phyloP scores from a whole-genome alignment of 2,329 filamentous ascomycete species.

The Sporothrix inflata region DNA sequence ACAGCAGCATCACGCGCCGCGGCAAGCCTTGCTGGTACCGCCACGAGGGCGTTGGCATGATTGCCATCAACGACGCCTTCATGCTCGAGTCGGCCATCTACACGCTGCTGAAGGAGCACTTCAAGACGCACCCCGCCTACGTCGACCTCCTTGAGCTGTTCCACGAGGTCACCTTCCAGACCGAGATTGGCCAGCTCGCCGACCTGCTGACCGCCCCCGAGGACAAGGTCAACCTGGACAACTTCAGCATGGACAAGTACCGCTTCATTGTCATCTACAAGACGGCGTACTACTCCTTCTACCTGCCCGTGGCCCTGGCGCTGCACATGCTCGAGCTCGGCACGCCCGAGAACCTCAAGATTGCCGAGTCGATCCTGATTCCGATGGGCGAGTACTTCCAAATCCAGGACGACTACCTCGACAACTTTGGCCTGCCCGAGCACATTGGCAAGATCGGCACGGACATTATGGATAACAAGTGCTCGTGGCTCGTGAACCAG shows the following conservation, averaged over 20 bases:
- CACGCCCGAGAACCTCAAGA: conserved; percentile 84
- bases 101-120: conserved; percentile 88
- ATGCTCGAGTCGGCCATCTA: conserved; percentile 93
- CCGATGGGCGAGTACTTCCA: conserved; percentile 99
- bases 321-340: conserved; percentile 84
- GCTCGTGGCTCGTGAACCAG: conserved; percentile 97
- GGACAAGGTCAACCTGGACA: conserved; percentile 87
- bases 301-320: conserved; percentile 91
- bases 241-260: conserved; percentile 96
- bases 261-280: conserved; percentile 99
- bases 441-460: conserved; percentile 98
- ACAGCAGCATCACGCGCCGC: conserved; percentile 89
- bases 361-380: conserved; percentile 88
- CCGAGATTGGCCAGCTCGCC: conserved; percentile 91
- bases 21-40: conserved; percentile 97
- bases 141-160: conserved; percentile 93
- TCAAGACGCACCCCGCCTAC: conserved; percentile 84
- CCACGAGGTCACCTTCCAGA: conserved; percentile 92
- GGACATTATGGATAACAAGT: conserved; percentile 99
- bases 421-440: conserved; percentile 92
- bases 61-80: conserved; percentile 98
- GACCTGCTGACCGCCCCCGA: conserved; percentile 96
- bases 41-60: conserved; percentile 84
- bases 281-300: conserved; percentile 99
- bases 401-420: conserved; percentile 97